These are phyloP conservation scores for Boletus coccyginus DNA, from an alignment of 768 basidiomycete species.

Conservation along the genomic window DNA sequence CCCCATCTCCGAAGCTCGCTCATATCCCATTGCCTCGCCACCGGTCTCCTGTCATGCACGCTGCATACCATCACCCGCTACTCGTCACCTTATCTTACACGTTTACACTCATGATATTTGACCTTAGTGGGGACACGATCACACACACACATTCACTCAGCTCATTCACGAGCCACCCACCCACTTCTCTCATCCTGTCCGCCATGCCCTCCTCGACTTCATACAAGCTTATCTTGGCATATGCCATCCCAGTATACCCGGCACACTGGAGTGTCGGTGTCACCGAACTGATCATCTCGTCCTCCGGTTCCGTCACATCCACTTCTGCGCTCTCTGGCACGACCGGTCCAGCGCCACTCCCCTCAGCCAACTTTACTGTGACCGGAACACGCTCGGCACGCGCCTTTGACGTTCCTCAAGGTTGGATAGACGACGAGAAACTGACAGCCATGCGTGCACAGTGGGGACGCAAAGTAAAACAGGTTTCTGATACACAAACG, in stretches of 20 bases:
- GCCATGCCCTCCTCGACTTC: conserved; percentile 46
- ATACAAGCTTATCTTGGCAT: conserved; percentile 72
- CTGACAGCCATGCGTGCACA: conserved; percentile 76
- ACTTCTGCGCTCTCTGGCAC: conserved; percentile 2
- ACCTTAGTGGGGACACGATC: conserved; percentile 52
- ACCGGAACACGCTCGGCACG: conserved; percentile 60
- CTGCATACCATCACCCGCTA: conserved; percentile 75
- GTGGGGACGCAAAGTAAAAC: conserved; percentile 70
- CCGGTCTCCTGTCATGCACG: conserved; percentile 54
- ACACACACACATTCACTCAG: conserved; percentile 63
- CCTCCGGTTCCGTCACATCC: conserved; percentile 15
- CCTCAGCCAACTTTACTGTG: conserved; percentile 43
- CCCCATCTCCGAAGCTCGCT: conserved; percentile 39
- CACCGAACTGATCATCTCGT: conserved; percentile 70
- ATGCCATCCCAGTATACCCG: conserved; percentile 76
- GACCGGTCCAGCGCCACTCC: conserved; percentile 17
- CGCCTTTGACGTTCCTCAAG: conserved; percentile 67
- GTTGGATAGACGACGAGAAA: conserved; percentile 69
- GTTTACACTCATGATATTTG: conserved; percentile 72
- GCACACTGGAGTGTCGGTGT: conserved; percentile 76
- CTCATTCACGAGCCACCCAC: conserved; percentile 78
- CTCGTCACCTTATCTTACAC: conserved; percentile 66
- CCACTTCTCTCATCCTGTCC: conserved; percentile 77
- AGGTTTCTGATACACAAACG: conserved; percentile 72
- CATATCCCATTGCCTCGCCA: conserved; percentile 45